A percentile compares a stretch with the other conserved stretches of the same genome.
Conservation (phyloP, 2,329 filamentous ascomycete genomes). For the Tolypocladium pustulatum region DNA sequence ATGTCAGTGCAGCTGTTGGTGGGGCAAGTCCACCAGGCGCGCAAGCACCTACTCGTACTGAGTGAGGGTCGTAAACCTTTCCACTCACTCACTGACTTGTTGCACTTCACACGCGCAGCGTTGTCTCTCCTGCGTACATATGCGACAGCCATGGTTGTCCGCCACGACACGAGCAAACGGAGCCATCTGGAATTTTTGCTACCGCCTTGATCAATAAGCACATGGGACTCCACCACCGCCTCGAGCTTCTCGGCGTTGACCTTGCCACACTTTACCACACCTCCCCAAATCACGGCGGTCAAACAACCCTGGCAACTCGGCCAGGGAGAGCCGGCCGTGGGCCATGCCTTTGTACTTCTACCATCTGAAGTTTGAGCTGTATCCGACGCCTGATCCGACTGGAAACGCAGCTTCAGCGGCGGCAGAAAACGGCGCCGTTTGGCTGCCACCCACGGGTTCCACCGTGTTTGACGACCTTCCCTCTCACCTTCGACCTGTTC, state of each 20-base stretch:
- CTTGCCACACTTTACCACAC: neutral
- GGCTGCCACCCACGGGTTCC: constrained; percentile 37
- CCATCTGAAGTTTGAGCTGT: constrained; percentile 57
- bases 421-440: constrained; percentile 22
- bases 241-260: neutral
- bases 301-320: neutral
- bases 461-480: constrained; percentile 48
- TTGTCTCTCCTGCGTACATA: neutral
- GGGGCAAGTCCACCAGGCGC: neutral
- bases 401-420: constrained; percentile 4
- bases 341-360: constrained; percentile 53
- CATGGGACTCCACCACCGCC: neutral
- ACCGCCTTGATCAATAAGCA: neutral
- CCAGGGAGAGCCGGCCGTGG: neutral
- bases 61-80: no score
- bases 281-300: neutral
- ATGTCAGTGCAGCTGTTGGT: neutral
- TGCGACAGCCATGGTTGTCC: neutral
- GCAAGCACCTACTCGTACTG: neutral
- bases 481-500: constrained; percentile 28
- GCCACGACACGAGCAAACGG: neutral
- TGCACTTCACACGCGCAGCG: neutral
- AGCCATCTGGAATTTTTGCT: neutral
- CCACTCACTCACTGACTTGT: no score
- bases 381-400: constrained; percentile 32